Conservation (phyloP, 176 grass and related monocot species). For the Microstegium vimineum region DNA sequence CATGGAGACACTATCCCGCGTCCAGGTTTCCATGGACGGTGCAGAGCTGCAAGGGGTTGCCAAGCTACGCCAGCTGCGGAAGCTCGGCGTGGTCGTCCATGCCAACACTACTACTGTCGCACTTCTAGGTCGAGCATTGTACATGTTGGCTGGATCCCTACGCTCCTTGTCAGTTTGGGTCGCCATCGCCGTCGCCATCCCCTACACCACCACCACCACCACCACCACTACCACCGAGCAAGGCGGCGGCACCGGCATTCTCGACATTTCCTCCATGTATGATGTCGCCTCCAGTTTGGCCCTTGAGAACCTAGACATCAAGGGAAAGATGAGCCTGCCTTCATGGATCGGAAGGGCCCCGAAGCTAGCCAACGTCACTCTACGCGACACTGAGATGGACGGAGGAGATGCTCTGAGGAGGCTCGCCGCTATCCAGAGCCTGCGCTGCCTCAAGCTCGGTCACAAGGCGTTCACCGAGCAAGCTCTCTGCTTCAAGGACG, state of each 20-base stretch:
- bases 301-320: not conserved
- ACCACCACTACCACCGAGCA: not conserved
- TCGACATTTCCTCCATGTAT: not conserved
- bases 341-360: not conserved
- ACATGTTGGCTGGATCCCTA: not conserved
- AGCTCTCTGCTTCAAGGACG: not conserved
- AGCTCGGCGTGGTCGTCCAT: not conserved
- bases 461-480: not conserved
- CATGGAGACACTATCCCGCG: not conserved
- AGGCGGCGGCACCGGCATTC: accelerated
- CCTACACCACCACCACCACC: not conserved
- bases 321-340: not conserved
- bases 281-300: too few species aligned
- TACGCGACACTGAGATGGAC: not conserved
- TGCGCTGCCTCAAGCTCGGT: not conserved
- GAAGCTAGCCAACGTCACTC: not conserved
- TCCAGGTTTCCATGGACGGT: not conserved
- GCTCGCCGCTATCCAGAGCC: not conserved
- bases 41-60: not conserved
- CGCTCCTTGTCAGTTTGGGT: conserved; percentile 7
- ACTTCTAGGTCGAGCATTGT: not conserved
- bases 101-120: not conserved
- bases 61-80: not conserved
- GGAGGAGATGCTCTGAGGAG: not conserved
- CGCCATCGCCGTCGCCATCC: not conserved